These are phyloP conservation scores for Sclerotinia borealis DNA, from an alignment of 2,329 filamentous ascomycete genomes.

Conservation along the genomic window DNA sequence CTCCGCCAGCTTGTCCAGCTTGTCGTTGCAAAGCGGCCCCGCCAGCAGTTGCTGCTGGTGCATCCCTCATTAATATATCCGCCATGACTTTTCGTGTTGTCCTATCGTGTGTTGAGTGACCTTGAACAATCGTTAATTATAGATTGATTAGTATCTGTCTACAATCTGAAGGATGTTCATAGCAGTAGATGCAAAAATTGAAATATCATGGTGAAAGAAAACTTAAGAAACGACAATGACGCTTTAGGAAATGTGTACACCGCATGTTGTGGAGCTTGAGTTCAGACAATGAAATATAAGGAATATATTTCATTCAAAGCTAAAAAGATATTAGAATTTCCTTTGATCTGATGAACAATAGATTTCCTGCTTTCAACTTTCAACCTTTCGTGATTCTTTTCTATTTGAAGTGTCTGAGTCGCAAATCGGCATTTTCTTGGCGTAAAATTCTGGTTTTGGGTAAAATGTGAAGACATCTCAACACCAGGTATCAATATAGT, in stretches of 20 bases:
- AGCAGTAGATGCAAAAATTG: not conserved
- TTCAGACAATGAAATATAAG: conserved; percentile 7
- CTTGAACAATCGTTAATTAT: not conserved
- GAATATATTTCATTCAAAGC: not conserved
- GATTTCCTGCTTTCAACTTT: not conserved
- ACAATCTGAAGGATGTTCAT: not conserved
- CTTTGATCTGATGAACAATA: conserved; percentile 7
- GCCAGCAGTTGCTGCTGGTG: not conserved
- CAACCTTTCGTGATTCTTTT: not conserved
- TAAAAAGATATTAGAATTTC: not conserved
- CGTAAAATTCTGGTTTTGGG: not conserved
- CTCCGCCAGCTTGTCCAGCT: not conserved
- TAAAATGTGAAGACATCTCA: not conserved
- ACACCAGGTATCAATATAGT: not conserved
- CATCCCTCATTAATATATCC: not conserved
- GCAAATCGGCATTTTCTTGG: not conserved
- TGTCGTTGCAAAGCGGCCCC: not conserved
- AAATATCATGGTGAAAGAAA: conserved; percentile 7
- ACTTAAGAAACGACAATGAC: not conserved
- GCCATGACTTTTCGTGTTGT: not conserved
- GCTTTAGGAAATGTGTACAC: conserved; percentile 3
- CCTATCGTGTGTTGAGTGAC: not conserved
- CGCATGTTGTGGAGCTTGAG: not conserved
- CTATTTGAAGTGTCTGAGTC: not conserved
- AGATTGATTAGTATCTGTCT: not conserved